phyloP scores from a whole-genome alignment of 805 yeast genomes.

The Candida boidinii region DNA sequence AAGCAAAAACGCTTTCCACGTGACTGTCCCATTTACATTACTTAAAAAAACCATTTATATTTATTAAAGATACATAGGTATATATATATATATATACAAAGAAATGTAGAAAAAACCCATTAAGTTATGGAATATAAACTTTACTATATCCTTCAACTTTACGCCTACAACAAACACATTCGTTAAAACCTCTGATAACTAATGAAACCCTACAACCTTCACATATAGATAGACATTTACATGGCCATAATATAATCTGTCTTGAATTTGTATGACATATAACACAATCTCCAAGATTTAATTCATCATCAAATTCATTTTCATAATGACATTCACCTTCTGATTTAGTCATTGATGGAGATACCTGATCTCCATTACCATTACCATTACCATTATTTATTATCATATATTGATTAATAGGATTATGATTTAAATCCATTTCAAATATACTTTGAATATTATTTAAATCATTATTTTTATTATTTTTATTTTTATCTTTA shows the following conservation, averaged over 20 bases:
- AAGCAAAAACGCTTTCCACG: too few relatives aligned
- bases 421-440: too few relatives aligned
- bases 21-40: too few relatives aligned
- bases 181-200: constrained; percentile 61
- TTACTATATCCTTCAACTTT: constrained; percentile 60
- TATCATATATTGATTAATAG: too few relatives aligned
- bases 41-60: neutral
- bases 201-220: constrained; percentile 73
- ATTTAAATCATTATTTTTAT: neutral
- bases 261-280: constrained; percentile 72
- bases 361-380: too few relatives aligned
- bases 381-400: too few relatives aligned
- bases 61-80: neutral
- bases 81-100: neutral
- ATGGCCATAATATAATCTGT: constrained; percentile 86
- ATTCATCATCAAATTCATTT: constrained; percentile 19
- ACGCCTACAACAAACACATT: constrained; percentile 80
- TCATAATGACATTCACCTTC: constrained; percentile 1
- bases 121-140: constrained; percentile 51
- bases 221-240: constrained; percentile 82
- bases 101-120: neutral
- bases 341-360: too few relatives aligned
- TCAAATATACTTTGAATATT: too few relatives aligned
- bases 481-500: neutral
- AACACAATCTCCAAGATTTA: constrained; percentile 48